These are phyloP conservation scores for Adiantum capillusveneris DNA, from an alignment of 75 land plant species.

Conservation along the genomic window DNA sequence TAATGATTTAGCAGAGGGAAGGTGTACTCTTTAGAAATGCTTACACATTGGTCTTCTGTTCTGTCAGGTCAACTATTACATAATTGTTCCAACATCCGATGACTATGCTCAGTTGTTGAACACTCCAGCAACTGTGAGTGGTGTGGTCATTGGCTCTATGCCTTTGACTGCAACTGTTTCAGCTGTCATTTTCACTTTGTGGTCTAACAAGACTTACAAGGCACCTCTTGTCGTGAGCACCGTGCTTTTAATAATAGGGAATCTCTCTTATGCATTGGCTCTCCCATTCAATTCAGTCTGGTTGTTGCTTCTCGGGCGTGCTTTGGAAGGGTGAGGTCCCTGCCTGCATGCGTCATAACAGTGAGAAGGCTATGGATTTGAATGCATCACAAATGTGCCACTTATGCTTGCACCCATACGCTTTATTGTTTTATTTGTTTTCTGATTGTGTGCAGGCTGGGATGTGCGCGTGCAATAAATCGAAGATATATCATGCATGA, in stretches of 20 bases:
- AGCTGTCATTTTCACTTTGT: slow-evolving; percentile 27
- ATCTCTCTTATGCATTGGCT: slow-evolving; percentile 27
- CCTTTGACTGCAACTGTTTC: slow-evolving; percentile 27
- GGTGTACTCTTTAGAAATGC: too few species aligned
- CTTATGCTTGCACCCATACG: too few species aligned
- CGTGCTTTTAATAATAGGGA: slow-evolving; percentile 25
- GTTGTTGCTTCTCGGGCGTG: slow-evolving; percentile 28
- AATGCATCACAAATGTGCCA: too few species aligned
- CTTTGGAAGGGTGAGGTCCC: slow-evolving; percentile 20
- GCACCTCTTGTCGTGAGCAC: slow-evolving; percentile 28
- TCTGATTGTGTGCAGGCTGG: slow-evolving; percentile 19
- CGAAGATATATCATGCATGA: slow-evolving; percentile 30
- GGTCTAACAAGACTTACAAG: slow-evolving; percentile 30
- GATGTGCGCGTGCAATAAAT: slow-evolving; percentile 34
- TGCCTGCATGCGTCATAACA: too few species aligned
- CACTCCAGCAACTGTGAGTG: slow-evolving; percentile 29
- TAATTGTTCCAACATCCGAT: slow-evolving; percentile 34
- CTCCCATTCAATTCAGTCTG: slow-evolving; percentile 27
- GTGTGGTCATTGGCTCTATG: slow-evolving; percentile 34
- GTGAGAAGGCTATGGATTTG: too few species aligned
- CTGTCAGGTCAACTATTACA: slow-evolving; percentile 33
- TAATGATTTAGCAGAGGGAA: too few species aligned
- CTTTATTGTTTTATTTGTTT: too few species aligned
- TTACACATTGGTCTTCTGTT: too few species aligned
- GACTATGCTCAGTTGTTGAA: slow-evolving; percentile 26